Evolutionary conservation across 2,329 filamentous ascomycete species (phyloP).

Genomic region (Shiraia bambusicola): DNA sequence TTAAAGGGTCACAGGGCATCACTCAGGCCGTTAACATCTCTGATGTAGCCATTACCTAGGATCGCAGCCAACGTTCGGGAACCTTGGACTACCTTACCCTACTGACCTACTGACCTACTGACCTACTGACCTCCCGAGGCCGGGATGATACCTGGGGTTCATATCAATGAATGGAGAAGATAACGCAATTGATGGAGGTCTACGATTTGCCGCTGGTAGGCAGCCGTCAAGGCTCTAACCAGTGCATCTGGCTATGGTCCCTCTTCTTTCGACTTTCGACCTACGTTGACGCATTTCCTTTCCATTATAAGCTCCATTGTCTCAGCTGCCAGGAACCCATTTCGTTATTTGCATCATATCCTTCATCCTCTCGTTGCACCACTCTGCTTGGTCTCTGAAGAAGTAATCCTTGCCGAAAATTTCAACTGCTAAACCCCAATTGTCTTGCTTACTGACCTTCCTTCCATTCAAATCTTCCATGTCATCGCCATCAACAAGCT

Average conservation of each 20-base stretch:
- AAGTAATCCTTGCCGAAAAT: slow-evolving; percentile 31
- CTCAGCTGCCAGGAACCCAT: slow-evolving; percentile 28
- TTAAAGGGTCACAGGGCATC: slow-evolving; percentile 44
- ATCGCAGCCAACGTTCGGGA: slow-evolving; percentile 45
- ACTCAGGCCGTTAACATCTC: slow-evolving; percentile 41
- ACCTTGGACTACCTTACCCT: no score
- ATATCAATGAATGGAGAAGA: slow-evolving; percentile 39
- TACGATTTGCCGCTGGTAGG: slow-evolving; percentile 27
- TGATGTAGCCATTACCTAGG: slow-evolving; percentile 37
- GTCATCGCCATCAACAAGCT: slow-evolving; percentile 34
- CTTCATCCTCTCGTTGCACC: slow-evolving; percentile 32
- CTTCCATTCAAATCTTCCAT: slow-evolving; percentile 27
- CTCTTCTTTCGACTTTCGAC: slow-evolving; percentile 1
- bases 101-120: no score
- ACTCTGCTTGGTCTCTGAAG: slow-evolving; percentile 21
- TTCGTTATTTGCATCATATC: slow-evolving; percentile 34
- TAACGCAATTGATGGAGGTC: slow-evolving; percentile 35
- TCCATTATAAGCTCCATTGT: slow-evolving; percentile 25
- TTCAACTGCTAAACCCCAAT: slow-evolving; percentile 33
- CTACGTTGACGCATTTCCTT: slow-evolving; percentile 4
- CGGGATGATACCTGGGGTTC: no score
- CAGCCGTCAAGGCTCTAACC: slow-evolving; percentile 31
- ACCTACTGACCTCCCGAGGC: no score
- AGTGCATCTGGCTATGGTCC: neutral
- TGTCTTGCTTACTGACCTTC: slow-evolving; percentile 20